A percentile compares a stretch with the other conserved stretches of the same genome.
phyloP scores from a whole-genome alignment of 1,139 yeast species.

The Sugiyamaella japonica region DNA sequence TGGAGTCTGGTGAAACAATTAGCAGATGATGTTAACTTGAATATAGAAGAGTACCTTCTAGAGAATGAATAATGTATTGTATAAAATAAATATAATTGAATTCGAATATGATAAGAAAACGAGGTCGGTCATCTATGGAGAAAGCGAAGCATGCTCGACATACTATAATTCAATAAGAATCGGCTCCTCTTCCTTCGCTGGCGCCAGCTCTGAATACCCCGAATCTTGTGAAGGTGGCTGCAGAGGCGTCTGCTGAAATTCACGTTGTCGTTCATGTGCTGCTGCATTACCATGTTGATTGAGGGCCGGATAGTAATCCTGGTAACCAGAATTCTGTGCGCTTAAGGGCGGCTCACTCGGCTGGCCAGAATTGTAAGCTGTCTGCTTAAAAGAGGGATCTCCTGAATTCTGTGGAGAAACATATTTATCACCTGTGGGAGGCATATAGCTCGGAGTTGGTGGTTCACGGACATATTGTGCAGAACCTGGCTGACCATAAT shows the following conservation, averaged over 20 bases:
- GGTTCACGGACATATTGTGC: conserved; percentile 7
- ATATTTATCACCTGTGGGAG: conserved; percentile 32
- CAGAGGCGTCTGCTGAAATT: background rate
- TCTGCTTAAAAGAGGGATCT: background rate
- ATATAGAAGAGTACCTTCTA: conserved; percentile 52
- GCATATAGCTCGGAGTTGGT: conserved; percentile 27
- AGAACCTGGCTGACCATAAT: conserved; percentile 11
- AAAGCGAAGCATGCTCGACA: background rate
- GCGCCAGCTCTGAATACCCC: background rate
- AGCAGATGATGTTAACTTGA: conserved; percentile 56
- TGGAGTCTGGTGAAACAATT: conserved; percentile 54
- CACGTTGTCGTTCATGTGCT: background rate
- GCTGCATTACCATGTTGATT: conserved; percentile 10
- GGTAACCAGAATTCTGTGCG: conserved; percentile 5
- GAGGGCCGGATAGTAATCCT: conserved; percentile 9
- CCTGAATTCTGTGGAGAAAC: conserved; percentile 3
- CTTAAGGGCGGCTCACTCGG: conserved; percentile 5
- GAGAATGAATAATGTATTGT: conserved; percentile 24
- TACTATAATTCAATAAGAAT: conserved; percentile 36
- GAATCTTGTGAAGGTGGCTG: background rate
- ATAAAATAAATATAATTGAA: conserved; percentile 10
- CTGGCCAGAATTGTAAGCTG: background rate
- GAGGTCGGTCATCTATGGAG: background rate
- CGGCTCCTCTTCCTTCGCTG: conserved; percentile 30
- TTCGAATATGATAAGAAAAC: background rate